Percentiles rank a stretch among this genome's conserved stretches.
phyloP scores from a whole-genome alignment of 2,329 filamentous ascomycete genomes.

The Helminthosporium solani region DNA sequence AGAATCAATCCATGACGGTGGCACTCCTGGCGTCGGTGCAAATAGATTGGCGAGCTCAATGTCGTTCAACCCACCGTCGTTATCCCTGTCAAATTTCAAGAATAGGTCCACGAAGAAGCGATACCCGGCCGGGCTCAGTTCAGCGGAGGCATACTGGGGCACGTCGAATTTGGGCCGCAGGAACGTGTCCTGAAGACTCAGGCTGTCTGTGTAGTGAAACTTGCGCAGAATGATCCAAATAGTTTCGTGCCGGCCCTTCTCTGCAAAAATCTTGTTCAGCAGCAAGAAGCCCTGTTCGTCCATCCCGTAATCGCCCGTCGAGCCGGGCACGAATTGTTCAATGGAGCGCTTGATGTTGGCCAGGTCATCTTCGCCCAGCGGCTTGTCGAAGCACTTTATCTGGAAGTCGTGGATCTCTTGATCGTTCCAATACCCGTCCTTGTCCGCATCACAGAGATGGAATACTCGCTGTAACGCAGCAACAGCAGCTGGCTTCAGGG shows the following conservation, averaged over 20 bases:
- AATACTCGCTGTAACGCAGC: conserved; percentile 88
- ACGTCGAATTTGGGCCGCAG: conserved; percentile 93
- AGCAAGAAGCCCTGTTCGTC: conserved; percentile 81
- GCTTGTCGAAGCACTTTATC: conserved; percentile 85
- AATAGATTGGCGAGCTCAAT: conserved; percentile 83
- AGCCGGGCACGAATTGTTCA: conserved; percentile 64
- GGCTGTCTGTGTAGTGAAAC: conserved; percentile 93
- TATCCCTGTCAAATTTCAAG: conserved; percentile 93
- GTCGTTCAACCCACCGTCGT: conserved; percentile 89
- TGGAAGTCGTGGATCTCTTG: conserved; percentile 91
- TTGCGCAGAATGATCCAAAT: conserved; percentile 96
- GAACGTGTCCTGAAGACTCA: conserved; percentile 88
- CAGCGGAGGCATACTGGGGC: conserved; percentile 85
- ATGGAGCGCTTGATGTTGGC: conserved; percentile 90
- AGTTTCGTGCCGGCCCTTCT: conserved; percentile 96
- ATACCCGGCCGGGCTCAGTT: conserved; percentile 91
- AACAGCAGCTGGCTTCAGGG: conserved; percentile 85
- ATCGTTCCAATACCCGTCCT: conserved; percentile 89
- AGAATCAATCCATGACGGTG: conserved; percentile 81
- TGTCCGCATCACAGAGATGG: conserved; percentile 93
- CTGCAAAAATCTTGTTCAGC: conserved; percentile 92
- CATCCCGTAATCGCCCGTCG: conserved; percentile 65
- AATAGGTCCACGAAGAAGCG: conserved; percentile 98
- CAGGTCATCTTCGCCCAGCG: conserved; percentile 76
- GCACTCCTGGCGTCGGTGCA: conserved; percentile 87